Evolutionary conservation across 2,329 filamentous ascomycete species (phyloP).

Genomic region (Karstenula rhodostoma): DNA sequence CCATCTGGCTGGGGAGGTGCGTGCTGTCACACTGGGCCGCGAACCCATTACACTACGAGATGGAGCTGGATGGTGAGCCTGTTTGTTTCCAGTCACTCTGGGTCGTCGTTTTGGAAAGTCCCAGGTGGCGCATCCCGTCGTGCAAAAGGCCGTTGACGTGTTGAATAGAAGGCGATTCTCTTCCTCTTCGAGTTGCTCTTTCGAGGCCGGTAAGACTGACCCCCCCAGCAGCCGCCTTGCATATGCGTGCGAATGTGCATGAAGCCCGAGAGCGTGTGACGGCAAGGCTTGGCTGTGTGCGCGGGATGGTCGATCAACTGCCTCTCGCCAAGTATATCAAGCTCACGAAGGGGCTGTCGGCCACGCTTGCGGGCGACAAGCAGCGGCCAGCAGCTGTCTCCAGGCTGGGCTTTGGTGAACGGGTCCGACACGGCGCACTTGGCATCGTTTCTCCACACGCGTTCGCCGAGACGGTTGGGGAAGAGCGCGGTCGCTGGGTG

Average conservation of each 20-base stretch:
- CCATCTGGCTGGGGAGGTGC: conserved; percentile 15
- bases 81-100: conserved; percentile 22
- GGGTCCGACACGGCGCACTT: conserved; percentile 21
- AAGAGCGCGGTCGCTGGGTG: conserved; percentile 25
- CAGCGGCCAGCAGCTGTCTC: conserved; percentile 20
- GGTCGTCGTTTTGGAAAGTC: conserved; percentile 1
- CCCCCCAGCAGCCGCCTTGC: conserved; percentile 3
- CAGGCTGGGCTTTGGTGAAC: conserved; percentile 24
- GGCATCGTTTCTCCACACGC: conserved; percentile 35
- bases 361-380: conserved; percentile 23
- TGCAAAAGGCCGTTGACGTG: background rate
- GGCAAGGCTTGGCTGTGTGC: conserved; percentile 1
- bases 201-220: background rate
- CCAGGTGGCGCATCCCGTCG: background rate
- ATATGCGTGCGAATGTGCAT: conserved; percentile 17
- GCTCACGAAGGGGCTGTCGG: conserved; percentile 16
- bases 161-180: background rate
- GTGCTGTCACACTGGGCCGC: conserved; percentile 20
- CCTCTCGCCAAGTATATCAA: conserved; percentile 25
- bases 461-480: conserved; percentile 27
- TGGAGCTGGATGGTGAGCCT: conserved; percentile 11
- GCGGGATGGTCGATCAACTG: conserved; percentile 1
- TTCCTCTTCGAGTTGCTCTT: background rate
- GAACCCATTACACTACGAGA: conserved; percentile 10
- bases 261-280: conserved; percentile 14